Conservation (phyloP, 2,329 filamentous ascomycete species). For the Saccharata proteae region DNA sequence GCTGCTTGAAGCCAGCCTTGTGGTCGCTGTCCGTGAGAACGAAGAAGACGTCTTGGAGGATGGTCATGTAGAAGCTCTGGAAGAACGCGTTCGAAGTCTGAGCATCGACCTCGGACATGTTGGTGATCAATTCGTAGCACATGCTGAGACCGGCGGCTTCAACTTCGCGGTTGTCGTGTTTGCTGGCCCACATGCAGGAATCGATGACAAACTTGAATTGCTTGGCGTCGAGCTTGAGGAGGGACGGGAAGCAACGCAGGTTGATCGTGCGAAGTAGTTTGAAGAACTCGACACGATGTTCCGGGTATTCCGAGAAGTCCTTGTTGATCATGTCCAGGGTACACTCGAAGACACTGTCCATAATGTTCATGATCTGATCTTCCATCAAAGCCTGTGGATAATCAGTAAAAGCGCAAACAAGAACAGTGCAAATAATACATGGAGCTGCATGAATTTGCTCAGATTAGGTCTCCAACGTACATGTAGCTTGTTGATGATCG, state of each 20-base stretch:
- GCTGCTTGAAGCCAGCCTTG: slow-evolving; percentile 98
- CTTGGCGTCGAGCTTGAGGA: slow-evolving; percentile 85
- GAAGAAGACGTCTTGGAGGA: slow-evolving; percentile 96
- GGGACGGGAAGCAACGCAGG: slow-evolving; percentile 87
- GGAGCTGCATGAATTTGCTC: slow-evolving; percentile 35
- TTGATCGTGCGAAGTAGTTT: slow-evolving; percentile 94
- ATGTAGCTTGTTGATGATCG: slow-evolving; percentile 90
- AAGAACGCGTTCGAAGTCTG: slow-evolving; percentile 90
- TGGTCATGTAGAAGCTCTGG: slow-evolving; percentile 91
- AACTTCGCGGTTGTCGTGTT: slow-evolving; percentile 97
- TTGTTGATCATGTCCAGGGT: slow-evolving; percentile 99
- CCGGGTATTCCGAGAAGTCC: slow-evolving; percentile 97
- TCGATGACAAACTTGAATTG: slow-evolving; percentile 99
- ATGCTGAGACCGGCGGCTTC: slow-evolving; percentile 94
- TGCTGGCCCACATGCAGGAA: slow-evolving; percentile 99
- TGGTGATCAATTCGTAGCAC: slow-evolving; percentile 94
- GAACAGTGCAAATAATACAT: slow-evolving; percentile 7
- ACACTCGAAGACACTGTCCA: slow-evolving; percentile 98
- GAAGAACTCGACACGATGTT: slow-evolving; percentile 99
- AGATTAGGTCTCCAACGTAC: slow-evolving; percentile 54
- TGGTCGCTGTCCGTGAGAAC: slow-evolving; percentile 95
- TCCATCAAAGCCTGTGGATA: slow-evolving; percentile 72
- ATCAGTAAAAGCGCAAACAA: not conserved
- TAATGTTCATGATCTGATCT: slow-evolving; percentile 91
- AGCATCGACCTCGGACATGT: slow-evolving; percentile 85